Evolutionary conservation across 768 basidiomycete species (phyloP), one percentile per base, ranked within the genome.

Genomic region (Filobasidium wieringae): DNA sequence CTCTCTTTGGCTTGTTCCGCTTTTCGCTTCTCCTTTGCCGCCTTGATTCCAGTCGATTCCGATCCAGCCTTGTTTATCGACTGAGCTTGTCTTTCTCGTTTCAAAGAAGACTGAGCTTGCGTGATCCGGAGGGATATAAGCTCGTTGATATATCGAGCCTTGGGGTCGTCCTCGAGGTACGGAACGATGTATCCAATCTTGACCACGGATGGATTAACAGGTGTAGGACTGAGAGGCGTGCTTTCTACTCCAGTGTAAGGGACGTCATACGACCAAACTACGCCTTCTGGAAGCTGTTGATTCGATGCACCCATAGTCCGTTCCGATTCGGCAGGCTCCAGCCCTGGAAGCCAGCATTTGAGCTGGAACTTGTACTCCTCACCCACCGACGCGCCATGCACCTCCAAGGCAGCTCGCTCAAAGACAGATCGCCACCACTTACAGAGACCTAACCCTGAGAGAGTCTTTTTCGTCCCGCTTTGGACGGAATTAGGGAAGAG

Each of bases 141-240:
- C 74, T 95, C 91, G 71, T 88, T 86, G 70, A 99, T 74, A 72
- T 96, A 96, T 17, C 95, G 81, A 56, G 87, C 82, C 73, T 97
- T 96, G 7, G 95, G 92, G 72, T 95, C 91, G 67, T 99, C 95
- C n/a, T 90, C 87, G 68, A 97, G 89, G 55, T 81, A 84, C 1
- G 95, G 95, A 22, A 99, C 84, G 52, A 80, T 80, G 55, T 82
- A 79, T 0, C 86, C 88, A 30, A 92, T 76, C 34, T 32, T 36
- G 14, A 54, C 30, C 80, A 79, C 29, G 67, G 72, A 63, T 7
- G 53, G 5, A 14, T 39, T 31, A 7, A 37, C 27, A 1, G 9
- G 9, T 22, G 45, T 40, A 24, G 50, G 29, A 61, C 53, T 26
- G 24, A 58, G 27, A 40, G 54, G 15, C 43, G 51, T 40, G 53